Percentiles rank a stretch among this genome's conserved stretches.
These are phyloP conservation scores for Vigna angularis DNA, from an alignment of 306 rosid species.

Conservation along the genomic window DNA sequence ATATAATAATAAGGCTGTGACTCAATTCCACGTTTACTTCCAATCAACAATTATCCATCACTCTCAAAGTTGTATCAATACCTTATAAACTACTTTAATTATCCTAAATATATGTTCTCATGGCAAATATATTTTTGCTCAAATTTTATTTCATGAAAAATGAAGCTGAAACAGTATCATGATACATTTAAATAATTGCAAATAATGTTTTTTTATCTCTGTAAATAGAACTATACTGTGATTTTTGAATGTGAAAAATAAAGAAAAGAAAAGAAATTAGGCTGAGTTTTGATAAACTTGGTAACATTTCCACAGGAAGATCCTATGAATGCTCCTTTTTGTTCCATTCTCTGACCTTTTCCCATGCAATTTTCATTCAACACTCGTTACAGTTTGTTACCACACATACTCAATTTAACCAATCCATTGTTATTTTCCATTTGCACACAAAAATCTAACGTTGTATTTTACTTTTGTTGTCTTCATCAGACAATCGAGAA, in stretches of 20 bases:
- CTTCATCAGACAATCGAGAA: neutral
- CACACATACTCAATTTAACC: neutral
- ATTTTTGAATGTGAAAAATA: neutral
- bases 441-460: neutral
- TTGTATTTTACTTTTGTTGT: neutral
- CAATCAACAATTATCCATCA: neutral
- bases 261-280: too few species aligned
- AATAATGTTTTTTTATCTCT: neutral
- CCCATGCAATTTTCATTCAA: conserved; percentile 31
- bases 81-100: too few species aligned
- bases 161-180: too few species aligned
- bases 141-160: too few species aligned
- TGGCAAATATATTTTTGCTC: too few species aligned
- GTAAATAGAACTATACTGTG: neutral
- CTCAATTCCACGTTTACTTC: neutral
- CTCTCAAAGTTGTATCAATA: neutral
- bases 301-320: neutral
- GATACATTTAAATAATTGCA: too few species aligned
- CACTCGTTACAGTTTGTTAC: neutral
- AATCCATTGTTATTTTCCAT: neutral
- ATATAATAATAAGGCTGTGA: neutral
- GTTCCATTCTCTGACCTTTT: conserved; percentile 24
- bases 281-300: too few species aligned
- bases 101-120: too few species aligned
- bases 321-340: conserved; percentile 20